Evolutionary conservation across 768 basidiomycete genomes (phyloP), one percentile per base, ranked within the genome.

Genomic region (Amanita subjunquillea): DNA sequence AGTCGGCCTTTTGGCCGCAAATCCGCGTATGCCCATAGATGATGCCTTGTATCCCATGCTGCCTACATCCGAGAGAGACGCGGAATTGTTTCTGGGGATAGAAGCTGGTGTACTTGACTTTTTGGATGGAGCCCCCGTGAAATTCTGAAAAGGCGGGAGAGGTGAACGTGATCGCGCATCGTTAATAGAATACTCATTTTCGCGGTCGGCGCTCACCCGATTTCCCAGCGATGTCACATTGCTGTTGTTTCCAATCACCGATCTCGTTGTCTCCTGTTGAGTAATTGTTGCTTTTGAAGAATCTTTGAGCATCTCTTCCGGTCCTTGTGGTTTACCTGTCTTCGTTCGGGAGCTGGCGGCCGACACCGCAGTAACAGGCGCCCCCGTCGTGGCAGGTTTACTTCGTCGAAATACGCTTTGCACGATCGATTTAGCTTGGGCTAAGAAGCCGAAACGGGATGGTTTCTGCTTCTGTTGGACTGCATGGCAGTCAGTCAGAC

Each of bases 381-480:
- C 6, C 30, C 29, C 50, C 17, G 3, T 54, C 20, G 60, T 56
- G 7, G 63, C 48, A 13, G 65, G 38, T 7, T 64, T 40, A n/a
- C 62, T 56, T 57, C 83, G 72, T 58, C 79, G 81, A 85, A 85
- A 89, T 1, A 90, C 85, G 56, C 76, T 85, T 58, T 75, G 72
- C 3, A 89, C 86, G 3, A 89, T 68, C 0, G 78, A 77, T 63
- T 87, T 89, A 6, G 87, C 82, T 15, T 75, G 81, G 20, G 82
- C 74, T 5, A 90, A 64, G 69, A 90, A 87, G 1, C 85, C 87
- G 54, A 87, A 80, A 36, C 79, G 77, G 3, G 79, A 71, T 1
- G 79, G 67, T 57, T 79, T 79, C 4, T 65, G 63, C 60, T 70
- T 69, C 3, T 68, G 68, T 68, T 73, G 72, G 17, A 61, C 71